Evolutionary conservation across 176 grass and related monocot species (phyloP).

Genomic region (Oryza brachyantha): DNA sequence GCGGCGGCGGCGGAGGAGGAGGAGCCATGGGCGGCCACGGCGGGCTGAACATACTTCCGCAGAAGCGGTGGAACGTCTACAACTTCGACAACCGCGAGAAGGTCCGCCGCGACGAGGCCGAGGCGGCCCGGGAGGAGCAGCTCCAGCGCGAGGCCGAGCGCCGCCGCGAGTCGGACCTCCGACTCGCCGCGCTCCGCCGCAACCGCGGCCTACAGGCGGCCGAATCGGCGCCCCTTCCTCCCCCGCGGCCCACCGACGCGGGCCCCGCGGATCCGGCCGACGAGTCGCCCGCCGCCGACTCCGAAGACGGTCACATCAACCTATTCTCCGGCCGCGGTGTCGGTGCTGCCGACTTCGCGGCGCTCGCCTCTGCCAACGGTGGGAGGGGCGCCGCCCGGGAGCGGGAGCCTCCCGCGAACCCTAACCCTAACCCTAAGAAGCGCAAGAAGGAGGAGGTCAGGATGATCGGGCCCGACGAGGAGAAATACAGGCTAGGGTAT

Average conservation of each 20-base stretch:
- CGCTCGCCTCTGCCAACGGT: constrained; percentile 43
- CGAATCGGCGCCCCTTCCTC: background rate
- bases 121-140: constrained; percentile 84
- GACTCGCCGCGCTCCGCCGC: constrained; percentile 60
- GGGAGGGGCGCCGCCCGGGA: constrained; percentile 45
- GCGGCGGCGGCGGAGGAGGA: background rate
- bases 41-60: constrained; percentile 87
- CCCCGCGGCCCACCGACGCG: background rate
- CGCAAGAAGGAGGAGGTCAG: constrained; percentile 49
- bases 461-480: constrained; percentile 70
- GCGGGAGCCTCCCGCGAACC: constrained; percentile 8
- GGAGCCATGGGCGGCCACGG: constrained; percentile 83
- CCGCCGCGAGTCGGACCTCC: constrained; percentile 67
- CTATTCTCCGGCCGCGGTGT: constrained; percentile 56
- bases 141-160: constrained; percentile 73
- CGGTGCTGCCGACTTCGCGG: constrained; percentile 49
- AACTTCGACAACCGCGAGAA: constrained; percentile 97
- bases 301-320: constrained; percentile 66
- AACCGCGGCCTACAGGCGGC: constrained; percentile 44
- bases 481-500: constrained; percentile 90
- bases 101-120: constrained; percentile 77
- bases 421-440: constrained; percentile 56
- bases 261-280: background rate
- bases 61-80: constrained; percentile 99
- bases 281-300: background rate